Percentiles rank a stretch among this genome's conserved stretches.
Conservation (phyloP, 495 filamentous ascomycete genomes). For the Tuber brumale region DNA sequence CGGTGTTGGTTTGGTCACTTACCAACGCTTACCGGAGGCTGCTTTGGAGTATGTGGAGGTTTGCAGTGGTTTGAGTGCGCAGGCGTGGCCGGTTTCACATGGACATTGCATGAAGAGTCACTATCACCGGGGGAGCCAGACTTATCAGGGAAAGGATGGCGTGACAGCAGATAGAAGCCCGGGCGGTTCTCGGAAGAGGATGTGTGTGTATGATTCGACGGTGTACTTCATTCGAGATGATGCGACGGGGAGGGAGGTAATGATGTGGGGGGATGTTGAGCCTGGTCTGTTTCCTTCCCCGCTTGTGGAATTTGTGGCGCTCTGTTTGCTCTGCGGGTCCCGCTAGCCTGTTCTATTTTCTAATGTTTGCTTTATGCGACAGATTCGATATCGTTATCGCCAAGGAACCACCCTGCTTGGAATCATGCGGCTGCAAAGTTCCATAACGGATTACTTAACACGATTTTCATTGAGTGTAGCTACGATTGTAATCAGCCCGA, state of each 20-base stretch:
- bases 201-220: slow-evolving; percentile 70
- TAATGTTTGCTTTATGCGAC: slow-evolving; percentile 12
- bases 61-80: slow-evolving; percentile 71
- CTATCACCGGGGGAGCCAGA: slow-evolving; percentile 53
- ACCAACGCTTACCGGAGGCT: slow-evolving; percentile 79
- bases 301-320: neutral
- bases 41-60: slow-evolving; percentile 86
- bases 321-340: neutral
- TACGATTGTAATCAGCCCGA: slow-evolving; percentile 72
- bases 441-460: slow-evolving; percentile 57
- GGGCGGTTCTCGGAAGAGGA: slow-evolving; percentile 42
- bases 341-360: slow-evolving; percentile 11
- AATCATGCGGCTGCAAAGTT: slow-evolving; percentile 77
- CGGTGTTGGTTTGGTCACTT: slow-evolving; percentile 85
- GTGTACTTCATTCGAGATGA: slow-evolving; percentile 84
- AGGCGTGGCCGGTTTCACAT: slow-evolving; percentile 74
- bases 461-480: slow-evolving; percentile 91
- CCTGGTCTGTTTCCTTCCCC: slow-evolving; percentile 46
- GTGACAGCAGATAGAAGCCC: slow-evolving; percentile 23
- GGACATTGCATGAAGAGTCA: slow-evolving; percentile 75
- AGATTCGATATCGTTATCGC: slow-evolving; percentile 70
- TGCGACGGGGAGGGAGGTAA: slow-evolving; percentile 61
- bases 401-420: slow-evolving; percentile 78
- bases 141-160: slow-evolving; percentile 39
- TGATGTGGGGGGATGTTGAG: slow-evolving; percentile 94